Percentiles rank a stretch among this genome's conserved stretches.
These are phyloP conservation scores for Aspergillus campestris DNA, from an alignment of 495 filamentous ascomycete species.

Conservation along the genomic window DNA sequence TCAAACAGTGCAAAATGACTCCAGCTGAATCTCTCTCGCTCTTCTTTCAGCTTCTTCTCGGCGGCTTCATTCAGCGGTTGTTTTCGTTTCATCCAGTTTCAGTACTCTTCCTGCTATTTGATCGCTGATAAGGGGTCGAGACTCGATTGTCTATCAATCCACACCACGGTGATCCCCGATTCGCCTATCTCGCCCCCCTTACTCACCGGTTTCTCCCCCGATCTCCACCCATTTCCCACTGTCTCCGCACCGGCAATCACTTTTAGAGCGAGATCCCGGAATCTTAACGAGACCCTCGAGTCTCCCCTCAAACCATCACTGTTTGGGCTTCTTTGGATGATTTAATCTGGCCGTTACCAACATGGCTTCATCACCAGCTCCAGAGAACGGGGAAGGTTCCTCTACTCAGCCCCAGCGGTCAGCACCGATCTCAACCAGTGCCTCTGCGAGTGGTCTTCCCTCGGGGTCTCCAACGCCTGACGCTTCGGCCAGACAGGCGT, in stretches of 20 bases:
- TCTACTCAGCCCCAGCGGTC: constrained; percentile 26
- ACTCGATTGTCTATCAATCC: no score
- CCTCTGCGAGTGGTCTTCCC: constrained; percentile 24
- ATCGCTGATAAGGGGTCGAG: not conserved
- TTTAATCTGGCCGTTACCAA: constrained; percentile 1
- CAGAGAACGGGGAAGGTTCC: constrained; percentile 34
- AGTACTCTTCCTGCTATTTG: no score
- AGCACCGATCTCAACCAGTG: constrained; percentile 31
- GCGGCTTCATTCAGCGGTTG: not conserved
- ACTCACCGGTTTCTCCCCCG: not conserved
- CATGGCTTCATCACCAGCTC: constrained; percentile 18
- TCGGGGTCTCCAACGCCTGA: constrained; percentile 36
- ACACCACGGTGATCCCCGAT: constrained; percentile 2
- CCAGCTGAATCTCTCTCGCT: constrained; percentile 3
- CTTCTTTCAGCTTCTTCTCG: constrained; percentile 4
- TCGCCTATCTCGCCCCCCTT: constrained; percentile 11
- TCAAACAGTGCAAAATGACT: constrained; percentile 32
- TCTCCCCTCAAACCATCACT: no score
- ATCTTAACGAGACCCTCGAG: no score
- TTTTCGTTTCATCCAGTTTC: not conserved
- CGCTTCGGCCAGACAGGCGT: constrained; percentile 51
- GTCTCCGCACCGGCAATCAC: no score
- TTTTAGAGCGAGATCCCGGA: no score
- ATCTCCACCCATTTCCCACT: no score
- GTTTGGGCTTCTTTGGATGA: no score